Evolutionary conservation across 345 rosid species (phyloP).

Genomic region (Boechera divaricarpa): DNA sequence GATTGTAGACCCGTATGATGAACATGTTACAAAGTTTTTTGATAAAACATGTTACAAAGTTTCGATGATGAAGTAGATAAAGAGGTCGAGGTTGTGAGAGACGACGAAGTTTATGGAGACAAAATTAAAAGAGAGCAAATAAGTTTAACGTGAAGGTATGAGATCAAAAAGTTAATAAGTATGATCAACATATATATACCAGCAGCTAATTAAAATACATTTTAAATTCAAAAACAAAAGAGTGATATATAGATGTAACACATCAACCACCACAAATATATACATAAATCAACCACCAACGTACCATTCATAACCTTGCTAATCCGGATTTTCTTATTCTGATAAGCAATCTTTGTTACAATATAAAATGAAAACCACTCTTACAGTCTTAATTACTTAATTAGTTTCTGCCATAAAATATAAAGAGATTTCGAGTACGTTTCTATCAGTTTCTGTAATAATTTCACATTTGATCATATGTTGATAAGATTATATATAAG

Average conservation of each 20-base stretch:
- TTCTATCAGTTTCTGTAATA: slow-evolving; percentile 16
- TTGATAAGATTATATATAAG: slow-evolving; percentile 22
- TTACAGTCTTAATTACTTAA: background rate
- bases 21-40: background rate
- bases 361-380: background rate
- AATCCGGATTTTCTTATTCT: background rate
- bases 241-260: slow-evolving; percentile 8
- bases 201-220: background rate
- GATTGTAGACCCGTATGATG: background rate
- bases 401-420: slow-evolving; percentile 3
- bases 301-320: slow-evolving; percentile 12
- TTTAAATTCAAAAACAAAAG: background rate
- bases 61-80: background rate
- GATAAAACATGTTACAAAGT: background rate
- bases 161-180: background rate
- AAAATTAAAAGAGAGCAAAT: background rate
- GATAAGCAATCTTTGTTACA: background rate
- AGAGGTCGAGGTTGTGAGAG: background rate
- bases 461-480: background rate
- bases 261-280: slow-evolving; percentile 21
- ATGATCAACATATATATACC: background rate
- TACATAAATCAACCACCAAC: slow-evolving; percentile 19
- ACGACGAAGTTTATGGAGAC: background rate
- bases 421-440: background rate
- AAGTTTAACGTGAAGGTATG: background rate